Evolutionary conservation across 2,329 filamentous ascomycete species (phyloP).

Genomic region (Fusarium pilosicola): DNA sequence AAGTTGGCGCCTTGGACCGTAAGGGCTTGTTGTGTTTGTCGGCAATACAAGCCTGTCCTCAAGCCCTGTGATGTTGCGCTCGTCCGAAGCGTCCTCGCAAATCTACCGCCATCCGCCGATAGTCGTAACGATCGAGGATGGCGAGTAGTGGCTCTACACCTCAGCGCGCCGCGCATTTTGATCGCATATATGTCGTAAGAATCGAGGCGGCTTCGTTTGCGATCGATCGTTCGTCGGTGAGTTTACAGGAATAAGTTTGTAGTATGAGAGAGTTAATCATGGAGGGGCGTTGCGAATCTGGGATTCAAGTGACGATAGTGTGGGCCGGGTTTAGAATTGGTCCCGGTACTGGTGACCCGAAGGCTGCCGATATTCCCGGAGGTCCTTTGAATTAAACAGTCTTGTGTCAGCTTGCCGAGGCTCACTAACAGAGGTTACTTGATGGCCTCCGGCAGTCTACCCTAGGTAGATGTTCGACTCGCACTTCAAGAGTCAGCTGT

Average conservation of each 20-base stretch:
- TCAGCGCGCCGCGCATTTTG: slow-evolving; percentile 35
- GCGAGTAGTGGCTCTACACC: slow-evolving; percentile 31
- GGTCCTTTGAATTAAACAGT: slow-evolving; percentile 38
- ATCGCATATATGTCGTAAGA: slow-evolving; percentile 5
- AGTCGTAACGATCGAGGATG: slow-evolving; percentile 22
- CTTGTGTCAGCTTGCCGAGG: slow-evolving; percentile 8
- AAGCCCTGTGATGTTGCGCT: slow-evolving; percentile 25
- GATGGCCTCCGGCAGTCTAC: slow-evolving; percentile 16
- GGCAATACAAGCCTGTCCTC: slow-evolving; percentile 10
- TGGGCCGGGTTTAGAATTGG: slow-evolving; percentile 44
- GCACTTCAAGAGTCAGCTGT: background rate
- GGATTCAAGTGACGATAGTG: slow-evolving; percentile 40
- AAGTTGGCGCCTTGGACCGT: background rate
- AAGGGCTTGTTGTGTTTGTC: background rate
- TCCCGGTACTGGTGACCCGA: slow-evolving; percentile 34
- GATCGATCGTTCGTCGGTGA: slow-evolving; percentile 13
- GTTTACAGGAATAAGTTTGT: slow-evolving; percentile 6
- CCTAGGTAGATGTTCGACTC: slow-evolving; percentile 23
- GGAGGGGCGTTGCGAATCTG: slow-evolving; percentile 41
- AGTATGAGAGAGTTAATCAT: slow-evolving; percentile 20
- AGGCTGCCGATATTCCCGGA: slow-evolving; percentile 31
- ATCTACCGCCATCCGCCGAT: slow-evolving; percentile 26
- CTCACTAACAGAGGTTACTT: slow-evolving; percentile 31
- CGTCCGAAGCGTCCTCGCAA: slow-evolving; percentile 38
- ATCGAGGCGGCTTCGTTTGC: background rate